Base-by-base conservation (phyloP, 371 early-diverging fungal genomes). In the Mortierella sp. region DNA sequence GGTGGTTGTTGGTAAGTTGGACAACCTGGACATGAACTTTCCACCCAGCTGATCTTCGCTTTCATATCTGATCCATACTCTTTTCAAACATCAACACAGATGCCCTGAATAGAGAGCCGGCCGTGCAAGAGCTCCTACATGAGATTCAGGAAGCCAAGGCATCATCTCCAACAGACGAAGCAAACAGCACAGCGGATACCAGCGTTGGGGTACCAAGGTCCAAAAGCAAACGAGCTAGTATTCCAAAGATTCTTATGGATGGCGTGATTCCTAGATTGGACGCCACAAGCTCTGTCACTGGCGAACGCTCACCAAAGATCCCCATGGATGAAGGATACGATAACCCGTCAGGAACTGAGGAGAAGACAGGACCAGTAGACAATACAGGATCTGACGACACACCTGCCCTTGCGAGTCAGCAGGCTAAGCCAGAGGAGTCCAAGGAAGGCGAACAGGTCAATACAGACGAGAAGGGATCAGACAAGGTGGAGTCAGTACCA, bases 1-100 rank as follows among this genome's bases (percentile, higher is more conserved):
- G 8, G 78, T 85, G 12, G 80, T 87, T 43, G 84, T 82, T 4
- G 78, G 85, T 81, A n/a, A n/a, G n/a, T n/a, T n/a, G n/a, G n/a
- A n/a, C n/a, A n/a, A n/a, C n/a, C n/a, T n/a, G n/a, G n/a, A n/a
- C n/a, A n/a, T n/a, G n/a, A n/a, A n/a, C n/a, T n/a, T n/a, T n/a
- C n/a, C n/a, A n/a, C n/a, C n/a, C n/a, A n/a, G n/a, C n/a, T n/a
- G n/a, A n/a, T n/a, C n/a, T n/a, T n/a, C n/a, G n/a, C n/a, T n/a
- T n/a, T n/a, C n/a, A n/a, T n/a, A n/a, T n/a, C n/a, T n/a, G n/a
- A n/a, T n/a, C 27, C 24, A 60, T 9, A 8, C 1, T 14, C 25
- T 46, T 39, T 47, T 54, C 37, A 19, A 27, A 12, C 12, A 1
- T 28, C 8, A n/a, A 19, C 13, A 1, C 52, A 67, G 76, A 74